Conservation (phyloP, 805 yeast genomes). For the Myxozyma mucilagina region DNA sequence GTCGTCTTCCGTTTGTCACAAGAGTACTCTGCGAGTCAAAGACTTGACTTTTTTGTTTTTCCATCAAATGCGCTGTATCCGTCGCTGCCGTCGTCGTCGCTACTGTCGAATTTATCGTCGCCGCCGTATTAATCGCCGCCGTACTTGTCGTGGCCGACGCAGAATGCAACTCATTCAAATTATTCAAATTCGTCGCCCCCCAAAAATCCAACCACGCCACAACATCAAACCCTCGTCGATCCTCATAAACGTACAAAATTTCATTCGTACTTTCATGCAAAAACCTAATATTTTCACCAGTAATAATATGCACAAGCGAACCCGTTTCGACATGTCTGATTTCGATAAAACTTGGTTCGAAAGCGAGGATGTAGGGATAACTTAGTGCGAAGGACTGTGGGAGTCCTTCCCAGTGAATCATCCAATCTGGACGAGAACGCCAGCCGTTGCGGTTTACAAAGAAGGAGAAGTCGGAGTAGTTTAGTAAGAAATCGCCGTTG, state of each 20-base stretch:
- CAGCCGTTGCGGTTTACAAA: slow-evolving; percentile 94
- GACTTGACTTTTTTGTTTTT: no score
- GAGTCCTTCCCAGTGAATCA: slow-evolving; percentile 93
- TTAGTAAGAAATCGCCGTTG: slow-evolving; percentile 81
- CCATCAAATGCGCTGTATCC: no score
- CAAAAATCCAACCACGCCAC: slow-evolving; percentile 92
- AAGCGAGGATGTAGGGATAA: slow-evolving; percentile 90
- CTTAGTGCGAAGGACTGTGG: slow-evolving; percentile 91
- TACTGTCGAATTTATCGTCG: no score
- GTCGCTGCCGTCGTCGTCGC: no score
- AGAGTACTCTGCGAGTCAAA: no score
- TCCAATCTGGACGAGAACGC: slow-evolving; percentile 92
- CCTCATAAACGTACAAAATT: slow-evolving; percentile 88
- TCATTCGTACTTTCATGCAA: slow-evolving; percentile 86
- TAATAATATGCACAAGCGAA: slow-evolving; percentile 79
- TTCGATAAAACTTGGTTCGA: slow-evolving; percentile 87
- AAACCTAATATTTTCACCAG: slow-evolving; percentile 88
- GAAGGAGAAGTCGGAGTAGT: slow-evolving; percentile 91
- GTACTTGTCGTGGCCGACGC: no score
- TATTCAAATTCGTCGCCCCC: slow-evolving; percentile 41
- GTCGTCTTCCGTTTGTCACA: background rate
- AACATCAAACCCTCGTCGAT: slow-evolving; percentile 85
- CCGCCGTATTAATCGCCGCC: no score
- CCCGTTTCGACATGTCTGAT: slow-evolving; percentile 88
- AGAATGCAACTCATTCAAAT: no score